Base-by-base conservation (phyloP, 164 flowering plant genomes). In the Nelumbo lutea region DNA sequence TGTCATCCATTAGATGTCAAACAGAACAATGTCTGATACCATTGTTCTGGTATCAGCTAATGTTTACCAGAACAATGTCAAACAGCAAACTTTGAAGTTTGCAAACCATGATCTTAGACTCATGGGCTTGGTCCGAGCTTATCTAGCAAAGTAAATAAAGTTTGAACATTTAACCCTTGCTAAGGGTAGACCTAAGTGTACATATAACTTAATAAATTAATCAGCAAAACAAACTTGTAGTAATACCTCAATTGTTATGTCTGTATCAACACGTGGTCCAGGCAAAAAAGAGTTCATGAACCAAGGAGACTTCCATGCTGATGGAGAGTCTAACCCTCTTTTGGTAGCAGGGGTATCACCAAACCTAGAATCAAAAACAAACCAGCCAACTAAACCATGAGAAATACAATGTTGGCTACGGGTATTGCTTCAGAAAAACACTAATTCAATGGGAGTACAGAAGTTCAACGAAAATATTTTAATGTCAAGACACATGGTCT, bases 241-340 rank as follows among this genome's bases (percentile, higher is more conserved):
- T n/a, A 40, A 11, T 77, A 94, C 98, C 96, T 94, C 97, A 65
- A 91, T 79, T 39, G 90, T 73, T 68, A 90, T 79, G 9, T 94
- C 97, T 68, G 91, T 83, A 62, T 87, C 89, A 72, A 89, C 79
- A 73, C 83, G 84, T 42, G 95, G 87, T 47, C 95, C 93, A 56
- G 86, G 82, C 9, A 88, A 42, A 65, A 88, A 86, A 69, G 92
- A 75, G 71, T 83, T 87, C 43, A 89, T 73, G 65, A 85, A 87
- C 97, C 96, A 90, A 75, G 99, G 99, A 6, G 99, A 96, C 75
- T 88, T 93, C 97, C 96, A 93, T 40, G 96, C 86, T 14, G 98
- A 90, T 61, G 99, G 99, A 62, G 99, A 95, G 50, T 92, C 98
- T 42, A 95, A 59, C 62, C 87, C 84, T 82, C 86, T 84, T 73